Percentiles rank a stretch among this genome's conserved stretches.
Conservation (phyloP, 352 stramenopile genomes). For the Globisporangium cylindrosporum region DNA sequence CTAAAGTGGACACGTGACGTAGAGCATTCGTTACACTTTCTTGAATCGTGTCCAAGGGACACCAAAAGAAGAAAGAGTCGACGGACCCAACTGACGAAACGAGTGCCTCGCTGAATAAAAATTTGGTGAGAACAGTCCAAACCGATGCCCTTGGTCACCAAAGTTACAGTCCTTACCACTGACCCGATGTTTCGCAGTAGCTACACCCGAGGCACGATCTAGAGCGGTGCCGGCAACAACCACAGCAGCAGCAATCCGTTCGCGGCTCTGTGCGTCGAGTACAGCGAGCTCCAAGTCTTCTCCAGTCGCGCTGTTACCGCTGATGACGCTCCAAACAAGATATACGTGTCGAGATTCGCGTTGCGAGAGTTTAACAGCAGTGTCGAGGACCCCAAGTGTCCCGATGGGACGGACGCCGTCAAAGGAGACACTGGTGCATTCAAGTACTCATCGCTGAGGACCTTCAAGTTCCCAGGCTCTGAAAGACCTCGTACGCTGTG, state of each 20-base stretch:
- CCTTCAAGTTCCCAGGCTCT: neutral
- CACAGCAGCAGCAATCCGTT: neutral
- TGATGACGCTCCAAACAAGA: neutral
- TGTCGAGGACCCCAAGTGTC: neutral
- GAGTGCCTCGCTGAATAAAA: too few relatives aligned
- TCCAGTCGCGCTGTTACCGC: neutral
- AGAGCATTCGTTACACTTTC: too few relatives aligned
- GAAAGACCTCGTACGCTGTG: neutral
- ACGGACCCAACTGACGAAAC: too few relatives aligned
- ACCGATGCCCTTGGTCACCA: neutral
- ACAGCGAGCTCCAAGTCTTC: neutral
- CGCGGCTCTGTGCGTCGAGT: neutral
- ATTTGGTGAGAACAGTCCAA: too few relatives aligned
- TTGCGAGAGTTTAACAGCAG: neutral
- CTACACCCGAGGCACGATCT: neutral
- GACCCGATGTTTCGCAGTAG: neutral
- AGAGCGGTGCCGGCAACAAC: neutral
- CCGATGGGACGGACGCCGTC: neutral
- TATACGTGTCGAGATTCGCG: neutral
- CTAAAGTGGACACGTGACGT: too few relatives aligned
- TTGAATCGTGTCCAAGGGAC: too few relatives aligned
- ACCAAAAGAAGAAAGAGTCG: too few relatives aligned
- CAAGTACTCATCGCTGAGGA: neutral
- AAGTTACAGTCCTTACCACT: neutral
- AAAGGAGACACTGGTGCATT: neutral